Percentiles rank a stretch among this genome's conserved stretches.
Conservation (phyloP, 2,329 filamentous ascomycete species). For the Zasmidium cellare region DNA sequence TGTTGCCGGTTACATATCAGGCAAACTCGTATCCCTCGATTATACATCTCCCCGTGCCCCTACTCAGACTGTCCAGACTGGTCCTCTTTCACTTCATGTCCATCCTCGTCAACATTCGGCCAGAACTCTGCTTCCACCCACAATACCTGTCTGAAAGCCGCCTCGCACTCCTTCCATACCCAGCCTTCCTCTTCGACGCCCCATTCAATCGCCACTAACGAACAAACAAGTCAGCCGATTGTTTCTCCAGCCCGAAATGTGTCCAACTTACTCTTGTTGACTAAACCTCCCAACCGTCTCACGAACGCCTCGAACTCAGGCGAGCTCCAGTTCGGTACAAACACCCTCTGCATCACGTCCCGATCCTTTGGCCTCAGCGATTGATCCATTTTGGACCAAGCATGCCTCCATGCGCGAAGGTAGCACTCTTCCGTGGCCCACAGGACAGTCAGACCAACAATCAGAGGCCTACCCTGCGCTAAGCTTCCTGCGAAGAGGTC, state of each 20-base stretch:
- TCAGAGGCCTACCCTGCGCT: constrained; percentile 50
- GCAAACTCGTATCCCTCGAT: too few relatives aligned
- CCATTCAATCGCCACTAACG: constrained; percentile 36
- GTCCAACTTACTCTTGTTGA: constrained; percentile 39
- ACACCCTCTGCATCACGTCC: constrained; percentile 49
- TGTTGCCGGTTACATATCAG: too few relatives aligned
- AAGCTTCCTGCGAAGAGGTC: constrained; percentile 61
- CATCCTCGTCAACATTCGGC: constrained; percentile 40
- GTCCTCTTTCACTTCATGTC: constrained; percentile 11
- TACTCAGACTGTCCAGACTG: background rate
- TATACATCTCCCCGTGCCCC: too few relatives aligned
- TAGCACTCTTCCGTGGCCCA: constrained; percentile 71
- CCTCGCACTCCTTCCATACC: constrained; percentile 51
- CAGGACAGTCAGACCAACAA: constrained; percentile 69
- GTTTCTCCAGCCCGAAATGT: background rate
- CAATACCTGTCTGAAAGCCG: constrained; percentile 49
- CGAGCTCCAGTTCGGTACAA: constrained; percentile 54
- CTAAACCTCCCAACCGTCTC: constrained; percentile 44
- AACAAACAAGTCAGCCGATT: background rate
- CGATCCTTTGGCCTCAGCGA: constrained; percentile 29
- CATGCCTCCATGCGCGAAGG: constrained; percentile 49
- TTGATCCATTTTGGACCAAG: constrained; percentile 35
- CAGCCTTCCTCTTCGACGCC: constrained; percentile 41
- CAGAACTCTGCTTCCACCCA: constrained; percentile 34
- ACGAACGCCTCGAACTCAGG: constrained; percentile 51